Evolutionary conservation across 371 early-diverging fungal genomes (phyloP).

Genomic region (Circinella minor): DNA sequence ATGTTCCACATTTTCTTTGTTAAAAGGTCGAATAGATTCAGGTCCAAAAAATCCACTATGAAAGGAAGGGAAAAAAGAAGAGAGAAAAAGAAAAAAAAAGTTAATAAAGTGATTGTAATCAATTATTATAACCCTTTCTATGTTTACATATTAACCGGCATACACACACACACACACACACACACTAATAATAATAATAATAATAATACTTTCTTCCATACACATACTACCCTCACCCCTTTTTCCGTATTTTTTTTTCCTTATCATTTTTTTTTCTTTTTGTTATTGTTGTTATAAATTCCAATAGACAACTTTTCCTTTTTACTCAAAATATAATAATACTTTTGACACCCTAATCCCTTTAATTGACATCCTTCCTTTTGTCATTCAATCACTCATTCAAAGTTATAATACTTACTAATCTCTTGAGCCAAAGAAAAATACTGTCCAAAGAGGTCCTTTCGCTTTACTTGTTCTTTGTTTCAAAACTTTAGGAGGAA

Average conservation of each 20-base stretch:
- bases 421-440: constrained; percentile 74
- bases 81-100: not conserved
- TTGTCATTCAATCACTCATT: too few relatives aligned
- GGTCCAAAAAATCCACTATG: constrained; percentile 58
- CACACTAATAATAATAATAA: too few relatives aligned
- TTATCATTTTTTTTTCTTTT: not conserved
- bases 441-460: constrained; percentile 63
- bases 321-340: too few relatives aligned
- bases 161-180: too few relatives aligned
- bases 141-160: too few relatives aligned
- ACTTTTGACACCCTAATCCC: not conserved
- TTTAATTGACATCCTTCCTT: too few relatives aligned
- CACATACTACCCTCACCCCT: too few relatives aligned
- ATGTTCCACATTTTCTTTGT: constrained; percentile 42
- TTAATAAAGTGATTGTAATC: not conserved
- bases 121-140: too few relatives aligned
- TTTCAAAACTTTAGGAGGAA: constrained; percentile 59
- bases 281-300: not conserved
- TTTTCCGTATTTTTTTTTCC: too few relatives aligned
- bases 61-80: not conserved
- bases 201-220: too few relatives aligned
- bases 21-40: constrained; percentile 51
- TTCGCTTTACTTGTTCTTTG: constrained; percentile 58
- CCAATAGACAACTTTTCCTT: not conserved
- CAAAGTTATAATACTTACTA: constrained; percentile 58